These are phyloP conservation scores for Phoenix dactylifera DNA, from an alignment of 176 grass and related monocot genomes.

Conservation along the genomic window DNA sequence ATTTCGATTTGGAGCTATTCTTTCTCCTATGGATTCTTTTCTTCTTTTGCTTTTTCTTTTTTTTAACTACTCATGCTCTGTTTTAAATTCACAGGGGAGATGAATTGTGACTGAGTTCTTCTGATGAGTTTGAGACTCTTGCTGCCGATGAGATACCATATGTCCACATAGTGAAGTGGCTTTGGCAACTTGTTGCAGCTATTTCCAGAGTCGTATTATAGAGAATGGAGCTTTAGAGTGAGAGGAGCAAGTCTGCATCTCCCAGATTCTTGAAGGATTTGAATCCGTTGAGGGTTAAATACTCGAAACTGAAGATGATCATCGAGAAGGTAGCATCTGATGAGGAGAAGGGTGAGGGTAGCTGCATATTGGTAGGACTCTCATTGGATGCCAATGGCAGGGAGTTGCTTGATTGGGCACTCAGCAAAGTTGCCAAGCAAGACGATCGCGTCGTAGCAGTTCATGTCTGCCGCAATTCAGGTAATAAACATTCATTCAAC, in stretches of 20 bases:
- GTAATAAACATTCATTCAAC: constrained; percentile 18
- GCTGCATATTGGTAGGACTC: constrained; percentile 67
- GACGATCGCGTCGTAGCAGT: constrained; percentile 80
- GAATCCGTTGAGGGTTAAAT: background rate
- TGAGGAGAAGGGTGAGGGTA: constrained; percentile 25
- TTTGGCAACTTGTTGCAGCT: too few species aligned
- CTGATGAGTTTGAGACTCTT: too few species aligned
- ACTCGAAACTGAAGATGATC: constrained; percentile 15
- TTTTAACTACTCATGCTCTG: too few species aligned
- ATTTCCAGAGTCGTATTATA: too few species aligned
- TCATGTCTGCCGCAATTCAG: constrained; percentile 88
- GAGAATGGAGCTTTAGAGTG: too few species aligned
- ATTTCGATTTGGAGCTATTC: too few species aligned
- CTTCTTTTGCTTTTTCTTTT: too few species aligned
- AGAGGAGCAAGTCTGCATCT: constrained; percentile 5
- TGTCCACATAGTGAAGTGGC: too few species aligned
- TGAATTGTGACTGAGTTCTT: too few species aligned
- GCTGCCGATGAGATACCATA: too few species aligned
- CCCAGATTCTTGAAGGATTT: background rate
- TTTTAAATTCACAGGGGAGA: too few species aligned
- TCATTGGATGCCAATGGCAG: constrained; percentile 74
- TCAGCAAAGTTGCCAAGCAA: constrained; percentile 35
- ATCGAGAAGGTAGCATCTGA: constrained; percentile 16
- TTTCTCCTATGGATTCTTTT: too few species aligned
- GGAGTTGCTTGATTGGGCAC: constrained; percentile 66